A percentile compares a stretch with the other conserved stretches of the same genome.
Evolutionary conservation across 345 rosid species (phyloP).

Genomic region (Citrus inodora): DNA sequence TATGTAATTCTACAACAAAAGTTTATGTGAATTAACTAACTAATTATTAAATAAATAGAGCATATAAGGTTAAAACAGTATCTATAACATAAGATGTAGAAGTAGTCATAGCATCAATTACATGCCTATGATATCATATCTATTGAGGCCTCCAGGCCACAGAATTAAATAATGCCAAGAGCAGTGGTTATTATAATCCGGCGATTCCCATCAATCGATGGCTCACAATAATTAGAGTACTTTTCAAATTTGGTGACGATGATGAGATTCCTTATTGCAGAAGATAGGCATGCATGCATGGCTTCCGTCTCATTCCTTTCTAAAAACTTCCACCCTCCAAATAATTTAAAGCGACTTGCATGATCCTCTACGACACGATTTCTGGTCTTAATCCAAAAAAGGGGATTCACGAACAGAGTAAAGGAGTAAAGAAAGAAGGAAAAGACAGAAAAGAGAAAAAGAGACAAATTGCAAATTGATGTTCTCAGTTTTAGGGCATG

Average conservation of each 20-base stretch:
- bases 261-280: constrained; percentile 26
- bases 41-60: no score
- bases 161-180: background rate
- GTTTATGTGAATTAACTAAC: no score
- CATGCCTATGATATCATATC: background rate
- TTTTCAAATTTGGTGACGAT: background rate
- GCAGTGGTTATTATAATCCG: no score
- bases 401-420: constrained; percentile 6
- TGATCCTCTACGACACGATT: constrained; percentile 22
- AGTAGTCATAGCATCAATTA: background rate
- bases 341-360: constrained; percentile 22
- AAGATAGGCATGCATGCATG: constrained; percentile 14
- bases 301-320: background rate
- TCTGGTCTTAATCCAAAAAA: constrained; percentile 30
- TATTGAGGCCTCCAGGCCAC: background rate
- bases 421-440: constrained; percentile 10
- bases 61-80: no score
- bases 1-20: no score
- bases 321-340: background rate
- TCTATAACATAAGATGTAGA: no score
- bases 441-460: constrained; percentile 11
- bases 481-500: constrained; percentile 7
- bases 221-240: background rate
- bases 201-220: background rate
- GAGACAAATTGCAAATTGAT: constrained; percentile 31